phyloP scores from a whole-genome alignment of 345 rosid species.

The Raphanus sativus region DNA sequence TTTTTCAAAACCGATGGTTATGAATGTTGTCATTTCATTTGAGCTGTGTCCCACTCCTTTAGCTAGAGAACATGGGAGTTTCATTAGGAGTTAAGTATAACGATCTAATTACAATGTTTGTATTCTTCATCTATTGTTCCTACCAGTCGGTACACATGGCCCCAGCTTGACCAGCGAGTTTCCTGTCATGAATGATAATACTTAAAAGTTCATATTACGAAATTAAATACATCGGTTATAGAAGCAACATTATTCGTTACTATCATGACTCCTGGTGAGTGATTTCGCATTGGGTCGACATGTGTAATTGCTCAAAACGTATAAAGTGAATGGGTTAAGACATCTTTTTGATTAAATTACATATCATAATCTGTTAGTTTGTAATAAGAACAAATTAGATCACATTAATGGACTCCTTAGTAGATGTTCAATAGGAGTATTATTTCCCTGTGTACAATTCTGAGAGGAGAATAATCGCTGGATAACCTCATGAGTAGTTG shows the following conservation, averaged over 20 bases:
- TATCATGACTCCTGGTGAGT: neutral
- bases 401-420: neutral
- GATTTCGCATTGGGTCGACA: neutral
- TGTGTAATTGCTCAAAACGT: neutral
- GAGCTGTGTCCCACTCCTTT: neutral
- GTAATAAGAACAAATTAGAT: neutral
- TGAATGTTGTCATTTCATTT: neutral
- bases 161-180: neutral
- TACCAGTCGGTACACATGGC: neutral
- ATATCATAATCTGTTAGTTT: neutral
- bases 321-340: neutral
- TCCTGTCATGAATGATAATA: neutral
- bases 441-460: neutral
- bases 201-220: neutral
- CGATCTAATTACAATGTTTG: neutral
- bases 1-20: too few relatives aligned
- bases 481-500: neutral
- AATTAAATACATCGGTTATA: slow-evolving; percentile 1
- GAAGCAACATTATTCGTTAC: neutral
- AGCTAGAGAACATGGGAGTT: neutral
- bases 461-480: neutral
- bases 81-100: neutral
- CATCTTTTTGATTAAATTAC: neutral
- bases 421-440: neutral
- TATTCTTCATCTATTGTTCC: neutral